Evolutionary conservation across 1,284 basidiomycete species (phyloP).

Genomic region (Psilocybe mexicana): DNA sequence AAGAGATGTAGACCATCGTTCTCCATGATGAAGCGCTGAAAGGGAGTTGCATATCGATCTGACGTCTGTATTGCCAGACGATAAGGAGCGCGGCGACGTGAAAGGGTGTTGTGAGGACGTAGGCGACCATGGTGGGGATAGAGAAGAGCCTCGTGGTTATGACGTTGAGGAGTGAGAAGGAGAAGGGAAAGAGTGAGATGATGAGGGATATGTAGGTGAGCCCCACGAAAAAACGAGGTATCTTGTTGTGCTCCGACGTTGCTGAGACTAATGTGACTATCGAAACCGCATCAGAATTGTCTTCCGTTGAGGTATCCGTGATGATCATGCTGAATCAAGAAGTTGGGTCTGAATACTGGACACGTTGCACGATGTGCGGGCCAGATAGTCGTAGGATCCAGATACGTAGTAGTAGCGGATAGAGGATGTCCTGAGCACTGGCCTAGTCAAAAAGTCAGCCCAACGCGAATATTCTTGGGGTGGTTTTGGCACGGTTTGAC

Average conservation of each 20-base stretch:
- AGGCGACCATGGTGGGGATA: slow-evolving; percentile 16
- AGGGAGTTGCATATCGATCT: slow-evolving; percentile 13
- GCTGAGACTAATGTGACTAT: slow-evolving; percentile 13
- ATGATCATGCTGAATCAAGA: no score
- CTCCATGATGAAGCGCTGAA: slow-evolving; percentile 11
- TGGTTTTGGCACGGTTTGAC: no score
- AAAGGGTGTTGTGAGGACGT: slow-evolving; percentile 14
- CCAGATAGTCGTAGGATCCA: no score
- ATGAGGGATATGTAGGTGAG: slow-evolving; percentile 8
- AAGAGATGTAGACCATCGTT: slow-evolving; percentile 8
- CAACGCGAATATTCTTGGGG: no score
- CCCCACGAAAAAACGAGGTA: slow-evolving; percentile 11
- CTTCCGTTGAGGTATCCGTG: no score
- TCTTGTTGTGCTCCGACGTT: slow-evolving; percentile 1
- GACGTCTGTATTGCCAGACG: slow-evolving; percentile 14
- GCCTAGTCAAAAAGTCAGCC: no score
- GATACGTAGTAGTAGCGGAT: no score
- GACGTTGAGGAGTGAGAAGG: slow-evolving; percentile 8
- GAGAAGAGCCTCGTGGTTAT: slow-evolving; percentile 6
- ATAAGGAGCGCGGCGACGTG: slow-evolving; percentile 15
- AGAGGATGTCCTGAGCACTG: no score
- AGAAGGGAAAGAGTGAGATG: slow-evolving; percentile 10
- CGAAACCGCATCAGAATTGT: slow-evolving; percentile 3
- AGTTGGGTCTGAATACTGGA: no score
- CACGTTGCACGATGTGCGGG: no score